Evolutionary conservation across 331 rosid species (phyloP).

Genomic region (Quercus lobata): DNA sequence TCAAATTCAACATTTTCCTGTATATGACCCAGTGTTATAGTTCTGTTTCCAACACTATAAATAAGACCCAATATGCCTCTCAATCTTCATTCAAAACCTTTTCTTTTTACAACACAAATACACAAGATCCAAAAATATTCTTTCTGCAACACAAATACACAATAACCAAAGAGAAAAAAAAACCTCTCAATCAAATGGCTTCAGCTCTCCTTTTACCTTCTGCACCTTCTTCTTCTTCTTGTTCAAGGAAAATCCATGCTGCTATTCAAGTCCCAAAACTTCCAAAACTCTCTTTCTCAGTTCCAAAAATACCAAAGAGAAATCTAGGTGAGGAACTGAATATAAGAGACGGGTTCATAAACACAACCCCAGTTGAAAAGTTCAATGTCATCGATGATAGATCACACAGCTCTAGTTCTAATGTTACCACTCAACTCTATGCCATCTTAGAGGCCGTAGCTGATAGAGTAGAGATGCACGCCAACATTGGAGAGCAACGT

Average conservation of each 20-base stretch:
- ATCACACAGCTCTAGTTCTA: not conserved
- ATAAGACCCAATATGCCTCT: too few relatives aligned
- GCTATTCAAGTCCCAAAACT: conserved; percentile 42
- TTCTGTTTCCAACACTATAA: too few relatives aligned
- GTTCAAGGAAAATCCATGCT: conserved; percentile 29
- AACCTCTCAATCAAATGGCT: conserved; percentile 25
- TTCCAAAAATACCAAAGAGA: conserved; percentile 9
- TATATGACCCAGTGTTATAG: too few relatives aligned
- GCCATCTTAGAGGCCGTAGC: conserved; percentile 37
- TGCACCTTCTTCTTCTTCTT: conserved; percentile 13
- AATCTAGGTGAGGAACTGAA: not conserved
- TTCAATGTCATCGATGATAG: not conserved
- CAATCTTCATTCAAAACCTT: too few relatives aligned
- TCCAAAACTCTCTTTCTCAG: conserved; percentile 20
- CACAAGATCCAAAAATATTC: too few relatives aligned
- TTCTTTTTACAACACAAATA: too few relatives aligned
- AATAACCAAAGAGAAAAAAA: not conserved
- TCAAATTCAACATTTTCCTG: too few relatives aligned
- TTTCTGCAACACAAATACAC: not conserved
- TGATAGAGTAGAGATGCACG: conserved; percentile 49
- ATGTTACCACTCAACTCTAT: conserved; percentile 20
- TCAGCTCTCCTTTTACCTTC: conserved; percentile 24
- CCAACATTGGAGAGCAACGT: conserved; percentile 37
- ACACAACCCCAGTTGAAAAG: not conserved
- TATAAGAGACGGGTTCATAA: not conserved